phyloP scores from a whole-genome alignment of 352 stramenopile genomes.

The Pythium rhizo-oryzae region DNA sequence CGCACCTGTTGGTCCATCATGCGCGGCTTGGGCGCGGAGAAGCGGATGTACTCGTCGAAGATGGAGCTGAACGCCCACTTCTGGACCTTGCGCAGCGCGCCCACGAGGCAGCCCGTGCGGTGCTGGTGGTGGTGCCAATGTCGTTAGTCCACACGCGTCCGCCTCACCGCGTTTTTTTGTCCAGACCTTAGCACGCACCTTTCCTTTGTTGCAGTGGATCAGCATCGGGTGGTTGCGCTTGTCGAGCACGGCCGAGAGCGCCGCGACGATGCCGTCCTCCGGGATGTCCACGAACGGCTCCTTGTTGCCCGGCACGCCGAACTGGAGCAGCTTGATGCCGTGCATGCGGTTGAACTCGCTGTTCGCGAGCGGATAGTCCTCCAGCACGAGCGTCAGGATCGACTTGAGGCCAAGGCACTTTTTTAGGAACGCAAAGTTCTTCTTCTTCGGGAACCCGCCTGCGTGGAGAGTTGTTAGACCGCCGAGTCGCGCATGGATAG shows the following conservation, averaged over 20 bases:
- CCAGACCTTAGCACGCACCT: conserved; percentile 35
- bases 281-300: conserved; percentile 89
- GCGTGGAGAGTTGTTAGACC: not conserved
- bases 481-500: no score
- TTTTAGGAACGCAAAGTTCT: conserved; percentile 87
- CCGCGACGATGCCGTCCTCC: conserved; percentile 74
- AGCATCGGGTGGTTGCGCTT: conserved; percentile 87
- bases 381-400: conserved; percentile 87
- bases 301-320: conserved; percentile 88
- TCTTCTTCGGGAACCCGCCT: conserved; percentile 89
- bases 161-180: not conserved
- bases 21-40: conserved; percentile 80
- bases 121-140: conserved; percentile 42
- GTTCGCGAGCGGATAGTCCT: conserved; percentile 87
- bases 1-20: conserved; percentile 90
- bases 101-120: conserved; percentile 78
- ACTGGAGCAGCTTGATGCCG: conserved; percentile 81
- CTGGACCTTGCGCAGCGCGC: conserved; percentile 80
- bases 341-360: conserved; percentile 81
- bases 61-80: conserved; percentile 84
- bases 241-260: conserved; percentile 78
- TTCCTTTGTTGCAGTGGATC: conserved; percentile 90
- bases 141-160: not conserved
- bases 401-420: conserved; percentile 75
- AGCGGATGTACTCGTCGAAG: conserved; percentile 88